These are phyloP conservation scores for Aspergillus sp. DNA, from an alignment of 2,329 filamentous ascomycete genomes.

Conservation along the genomic window DNA sequence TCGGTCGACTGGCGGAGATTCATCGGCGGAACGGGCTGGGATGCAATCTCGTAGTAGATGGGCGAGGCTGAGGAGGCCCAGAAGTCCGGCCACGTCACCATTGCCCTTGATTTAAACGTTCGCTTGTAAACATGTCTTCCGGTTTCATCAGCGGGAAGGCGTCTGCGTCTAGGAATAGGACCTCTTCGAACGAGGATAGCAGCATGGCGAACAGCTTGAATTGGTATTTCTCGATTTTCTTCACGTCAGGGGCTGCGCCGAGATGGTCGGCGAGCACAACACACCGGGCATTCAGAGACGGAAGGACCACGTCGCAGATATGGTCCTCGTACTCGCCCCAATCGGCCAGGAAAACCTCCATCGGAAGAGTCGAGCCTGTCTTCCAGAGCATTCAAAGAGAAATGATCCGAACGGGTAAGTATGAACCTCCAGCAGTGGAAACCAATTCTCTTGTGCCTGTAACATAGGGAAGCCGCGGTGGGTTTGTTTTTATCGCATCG, in stretches of 20 bases:
- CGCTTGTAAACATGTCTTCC: conserved; percentile 30
- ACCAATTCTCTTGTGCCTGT: conserved; percentile 35
- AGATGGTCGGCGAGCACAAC: conserved; percentile 38
- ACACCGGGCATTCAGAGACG: conserved; percentile 34
- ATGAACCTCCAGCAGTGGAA: conserved; percentile 36
- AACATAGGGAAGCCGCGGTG: conserved; percentile 24
- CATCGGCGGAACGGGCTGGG: conserved; percentile 14
- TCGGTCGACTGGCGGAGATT: conserved; percentile 29
- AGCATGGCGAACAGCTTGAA: conserved; percentile 42
- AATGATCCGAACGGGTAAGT: conserved; percentile 36
- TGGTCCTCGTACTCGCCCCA: conserved; percentile 33
- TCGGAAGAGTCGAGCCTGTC: conserved; percentile 34
- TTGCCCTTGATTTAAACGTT: conserved; percentile 32
- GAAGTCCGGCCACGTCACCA: conserved; percentile 43
- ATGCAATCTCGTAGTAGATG: conserved; percentile 31
- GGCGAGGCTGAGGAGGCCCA: conserved; percentile 33
- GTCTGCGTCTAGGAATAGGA: conserved; percentile 43
- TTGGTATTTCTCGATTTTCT: conserved; percentile 36
- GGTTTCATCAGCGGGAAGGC: conserved; percentile 37
- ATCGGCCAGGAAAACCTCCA: conserved; percentile 39
- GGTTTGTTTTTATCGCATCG: conserved; percentile 15
- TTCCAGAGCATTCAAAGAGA: conserved; percentile 38
- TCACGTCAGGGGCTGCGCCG: conserved; percentile 15
- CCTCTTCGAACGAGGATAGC: conserved; percentile 41
- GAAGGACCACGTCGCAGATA: conserved; percentile 36